Base-by-base conservation (phyloP, 1,139 yeast species). In the Hyphopichia khmerensis region DNA sequence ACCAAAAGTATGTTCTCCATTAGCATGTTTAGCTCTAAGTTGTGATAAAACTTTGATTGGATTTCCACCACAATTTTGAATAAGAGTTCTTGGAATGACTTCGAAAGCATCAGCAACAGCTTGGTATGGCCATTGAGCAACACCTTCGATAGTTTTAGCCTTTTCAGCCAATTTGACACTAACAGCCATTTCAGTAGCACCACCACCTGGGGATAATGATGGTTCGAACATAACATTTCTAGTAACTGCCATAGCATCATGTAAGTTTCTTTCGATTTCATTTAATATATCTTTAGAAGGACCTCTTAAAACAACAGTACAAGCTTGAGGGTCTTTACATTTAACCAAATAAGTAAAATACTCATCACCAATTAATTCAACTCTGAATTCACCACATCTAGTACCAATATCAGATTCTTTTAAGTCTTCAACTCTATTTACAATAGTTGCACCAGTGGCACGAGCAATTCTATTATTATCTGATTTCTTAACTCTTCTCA, bases 111-210 rank as follows among this genome's bases (percentile, higher is more conserved):
- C 98, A 17, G 98, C 96, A 45, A 93, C 98, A 5, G 99, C 97
- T 67, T 89, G 95, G 70, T 93, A 95, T 41, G 99, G 99, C 96
- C 96, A 91, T 69, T 95, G 99, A 44, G 89, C 91, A 45, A 93
- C 86, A 45, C 99, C 99, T 65, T 90, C 97, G 53, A 95, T 82
- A 41, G 82, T 77, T 69, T 91, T 91, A 39, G 98, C 97, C 70
- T 82, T 85, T 63, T 93, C 97, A 11, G 96, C 79, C 48, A 93
- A 77, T 52, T 79, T 82, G 26, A 93, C 98, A 51, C 95, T 79
- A 40, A 95, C 91, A 1, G 99, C 99, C 98, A 95, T 93, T 69
- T 93, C 99, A 18, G 98, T 93, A 40, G 99, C 99, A 59, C 99
- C 99, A 45, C 99, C 99, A 54, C 99, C 99, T 40, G 99, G 99